Conservation (phyloP, 495 filamentous ascomycete genomes). For the Aspergillus kassunensis region DNA sequence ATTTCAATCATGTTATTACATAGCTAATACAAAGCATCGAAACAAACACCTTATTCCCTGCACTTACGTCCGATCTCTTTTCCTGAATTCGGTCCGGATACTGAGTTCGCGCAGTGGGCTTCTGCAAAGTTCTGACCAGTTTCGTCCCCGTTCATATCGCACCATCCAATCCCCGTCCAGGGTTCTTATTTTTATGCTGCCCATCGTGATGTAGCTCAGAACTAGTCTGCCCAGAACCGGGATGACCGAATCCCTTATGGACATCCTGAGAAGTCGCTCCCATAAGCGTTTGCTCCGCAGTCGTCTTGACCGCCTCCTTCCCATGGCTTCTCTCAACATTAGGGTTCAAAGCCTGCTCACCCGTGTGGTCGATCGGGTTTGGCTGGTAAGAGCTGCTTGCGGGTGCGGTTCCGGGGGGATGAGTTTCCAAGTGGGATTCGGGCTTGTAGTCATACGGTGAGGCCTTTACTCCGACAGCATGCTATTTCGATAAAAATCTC, state of each 20-base stretch:
- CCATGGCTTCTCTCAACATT: constrained; percentile 35
- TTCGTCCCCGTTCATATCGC: too few relatives aligned
- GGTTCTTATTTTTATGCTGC: constrained; percentile 47
- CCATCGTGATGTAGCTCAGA: constrained; percentile 56
- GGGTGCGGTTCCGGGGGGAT: constrained; percentile 64
- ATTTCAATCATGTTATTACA: constrained; percentile 5
- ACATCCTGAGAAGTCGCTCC: constrained; percentile 64
- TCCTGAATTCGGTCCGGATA: too few relatives aligned
- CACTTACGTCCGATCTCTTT: not conserved
- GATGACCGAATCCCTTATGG: constrained; percentile 56
- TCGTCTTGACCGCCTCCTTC: constrained; percentile 39
- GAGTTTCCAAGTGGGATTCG: constrained; percentile 59
- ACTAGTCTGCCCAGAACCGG: constrained; percentile 57
- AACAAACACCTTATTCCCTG: not conserved
- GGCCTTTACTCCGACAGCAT: constrained; percentile 59
- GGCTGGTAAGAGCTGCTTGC: constrained; percentile 56
- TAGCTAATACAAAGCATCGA: constrained; percentile 1
- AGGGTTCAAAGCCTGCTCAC: constrained; percentile 45
- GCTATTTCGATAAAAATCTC: constrained; percentile 38
- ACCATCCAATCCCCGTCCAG: constrained; percentile 35
- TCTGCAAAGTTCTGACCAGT: constrained; percentile 21
- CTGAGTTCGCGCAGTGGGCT: constrained; percentile 4
- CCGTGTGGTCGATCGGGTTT: constrained; percentile 42
- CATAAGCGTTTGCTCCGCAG: constrained; percentile 50
- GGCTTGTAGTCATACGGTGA: constrained; percentile 55